These are phyloP conservation scores for Saccharum spontaneum DNA, from an alignment of 176 grass and related monocot species.

Conservation along the genomic window DNA sequence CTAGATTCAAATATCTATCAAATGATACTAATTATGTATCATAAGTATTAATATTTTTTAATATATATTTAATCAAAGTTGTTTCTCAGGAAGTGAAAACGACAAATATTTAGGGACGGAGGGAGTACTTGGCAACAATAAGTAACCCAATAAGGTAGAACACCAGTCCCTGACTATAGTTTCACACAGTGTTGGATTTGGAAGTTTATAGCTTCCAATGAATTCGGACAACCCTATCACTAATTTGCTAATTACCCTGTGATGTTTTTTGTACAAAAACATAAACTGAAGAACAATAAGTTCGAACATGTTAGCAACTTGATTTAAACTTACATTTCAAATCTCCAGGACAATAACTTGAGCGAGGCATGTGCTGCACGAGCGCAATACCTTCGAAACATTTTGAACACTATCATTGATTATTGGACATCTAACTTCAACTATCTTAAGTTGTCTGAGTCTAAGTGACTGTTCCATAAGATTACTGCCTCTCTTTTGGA, in stretches of 20 bases:
- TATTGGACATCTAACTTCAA: not conserved
- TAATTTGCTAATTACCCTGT: too few relatives aligned
- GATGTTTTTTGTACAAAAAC: not conserved
- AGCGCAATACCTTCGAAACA: not conserved
- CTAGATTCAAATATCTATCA: too few relatives aligned
- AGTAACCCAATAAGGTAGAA: not conserved
- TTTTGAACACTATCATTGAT: not conserved
- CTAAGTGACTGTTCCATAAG: not conserved
- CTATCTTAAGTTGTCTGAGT: not conserved
- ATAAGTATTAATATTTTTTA: too few relatives aligned
- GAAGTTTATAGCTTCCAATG: not conserved
- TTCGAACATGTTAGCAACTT: not conserved
- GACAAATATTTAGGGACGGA: too few relatives aligned
- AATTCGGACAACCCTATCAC: not conserved
- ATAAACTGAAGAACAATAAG: not conserved
- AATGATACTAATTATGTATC: too few relatives aligned
- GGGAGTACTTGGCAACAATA: not conserved
- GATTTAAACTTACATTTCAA: not conserved
- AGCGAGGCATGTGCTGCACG: not conserved
- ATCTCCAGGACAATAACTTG: not conserved
- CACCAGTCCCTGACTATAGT: not conserved
- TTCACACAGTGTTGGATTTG: not conserved
- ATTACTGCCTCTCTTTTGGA: not conserved
- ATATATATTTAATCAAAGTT: too few relatives aligned
- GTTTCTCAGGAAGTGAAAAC: too few relatives aligned